These are phyloP conservation scores for Fusarium pseudograminearum DNA, from an alignment of 2,329 filamentous ascomycete genomes.

Conservation along the genomic window DNA sequence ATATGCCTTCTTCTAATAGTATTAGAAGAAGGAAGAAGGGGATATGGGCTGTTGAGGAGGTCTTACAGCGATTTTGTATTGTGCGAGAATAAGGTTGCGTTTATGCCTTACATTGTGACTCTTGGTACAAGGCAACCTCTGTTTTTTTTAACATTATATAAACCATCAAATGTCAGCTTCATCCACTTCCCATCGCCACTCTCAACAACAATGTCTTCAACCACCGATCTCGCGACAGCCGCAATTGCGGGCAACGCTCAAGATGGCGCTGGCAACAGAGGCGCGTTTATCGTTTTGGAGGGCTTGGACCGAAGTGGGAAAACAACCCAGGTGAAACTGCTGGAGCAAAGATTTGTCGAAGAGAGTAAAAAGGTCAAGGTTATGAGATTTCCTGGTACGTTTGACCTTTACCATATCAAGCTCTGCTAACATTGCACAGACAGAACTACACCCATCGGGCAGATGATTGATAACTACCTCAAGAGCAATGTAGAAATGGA, in stretches of 20 bases:
- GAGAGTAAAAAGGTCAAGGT: conserved; percentile 63
- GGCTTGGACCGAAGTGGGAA: conserved; percentile 92
- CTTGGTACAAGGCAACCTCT: too few species aligned
- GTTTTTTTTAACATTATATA: too few species aligned
- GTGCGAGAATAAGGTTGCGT: too few species aligned
- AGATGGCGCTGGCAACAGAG: conserved; percentile 51
- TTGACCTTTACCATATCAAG: background rate
- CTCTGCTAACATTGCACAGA: conserved; percentile 62
- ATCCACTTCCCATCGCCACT: too few species aligned
- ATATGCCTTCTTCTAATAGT: too few species aligned
- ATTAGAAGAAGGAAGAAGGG: too few species aligned
- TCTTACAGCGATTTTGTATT: too few species aligned
- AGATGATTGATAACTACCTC: conserved; percentile 88
- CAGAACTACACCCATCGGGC: conserved; percentile 83
- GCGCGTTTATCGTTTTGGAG: conserved; percentile 85
- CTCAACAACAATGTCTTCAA: conserved; percentile 57
- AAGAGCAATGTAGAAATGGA: conserved; percentile 78
- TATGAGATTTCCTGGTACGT: conserved; percentile 69
- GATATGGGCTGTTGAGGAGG: too few species aligned
- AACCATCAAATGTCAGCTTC: too few species aligned
- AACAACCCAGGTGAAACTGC: conserved; percentile 84
- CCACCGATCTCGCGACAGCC: conserved; percentile 63
- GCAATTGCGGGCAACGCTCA: conserved; percentile 55
- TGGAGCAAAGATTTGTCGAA: conserved; percentile 68
- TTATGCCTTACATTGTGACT: too few species aligned